Conservation (phyloP, 179 eudicot genomes). For the Patellifolia procumbens region DNA sequence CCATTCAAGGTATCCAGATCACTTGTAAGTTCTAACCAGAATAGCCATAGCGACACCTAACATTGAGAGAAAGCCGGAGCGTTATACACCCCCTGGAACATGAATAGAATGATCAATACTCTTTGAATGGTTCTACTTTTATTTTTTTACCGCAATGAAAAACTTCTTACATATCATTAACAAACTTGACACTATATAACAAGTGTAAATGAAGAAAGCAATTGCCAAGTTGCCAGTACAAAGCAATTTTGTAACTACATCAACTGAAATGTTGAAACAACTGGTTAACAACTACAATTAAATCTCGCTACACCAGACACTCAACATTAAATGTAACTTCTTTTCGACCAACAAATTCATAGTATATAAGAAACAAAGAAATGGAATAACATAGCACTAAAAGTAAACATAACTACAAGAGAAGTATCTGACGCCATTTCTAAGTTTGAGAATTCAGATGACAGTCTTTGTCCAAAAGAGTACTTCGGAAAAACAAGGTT, state of each 20-base stretch:
- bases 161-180: not conserved
- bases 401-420: not conserved
- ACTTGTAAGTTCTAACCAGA: constrained; percentile 5
- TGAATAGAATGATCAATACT: constrained; percentile 20
- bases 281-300: not conserved
- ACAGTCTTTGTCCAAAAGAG: not conserved
- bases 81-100: constrained; percentile 20
- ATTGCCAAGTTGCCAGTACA: not conserved
- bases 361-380: not conserved
- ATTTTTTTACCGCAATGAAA: not conserved
- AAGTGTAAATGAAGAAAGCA: not conserved
- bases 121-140: not conserved
- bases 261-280: not conserved
- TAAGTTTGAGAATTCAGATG: not conserved
- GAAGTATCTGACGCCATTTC: not conserved
- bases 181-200: not conserved
- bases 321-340: not conserved
- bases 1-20: constrained; percentile 2
- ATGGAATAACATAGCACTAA: not conserved
- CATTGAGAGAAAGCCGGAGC: not conserved
- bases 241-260: too few relatives aligned
- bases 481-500: not conserved
- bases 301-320: not conserved
- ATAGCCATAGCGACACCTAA: constrained; percentile 17
- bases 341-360: not conserved